Evolutionary conservation across 345 rosid species (phyloP).

Genomic region (Ceriops tagal): DNA sequence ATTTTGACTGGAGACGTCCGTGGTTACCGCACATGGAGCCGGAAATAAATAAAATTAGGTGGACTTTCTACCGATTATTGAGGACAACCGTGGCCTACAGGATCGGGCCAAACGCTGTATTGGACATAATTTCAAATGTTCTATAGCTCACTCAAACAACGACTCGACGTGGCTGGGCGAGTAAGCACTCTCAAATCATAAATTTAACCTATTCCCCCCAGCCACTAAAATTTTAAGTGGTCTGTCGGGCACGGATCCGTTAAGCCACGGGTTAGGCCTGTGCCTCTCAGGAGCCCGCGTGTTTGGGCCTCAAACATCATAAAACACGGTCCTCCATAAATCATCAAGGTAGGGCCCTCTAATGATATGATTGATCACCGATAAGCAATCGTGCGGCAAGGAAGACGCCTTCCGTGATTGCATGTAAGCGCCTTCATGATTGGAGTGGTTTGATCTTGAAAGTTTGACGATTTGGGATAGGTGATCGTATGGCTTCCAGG

Average conservation of each 20-base stretch:
- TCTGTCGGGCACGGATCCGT: background rate
- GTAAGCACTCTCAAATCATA: too few relatives aligned
- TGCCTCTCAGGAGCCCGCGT: background rate
- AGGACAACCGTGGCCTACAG: too few relatives aligned
- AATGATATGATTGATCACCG: background rate
- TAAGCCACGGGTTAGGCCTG: slow-evolving; percentile 8
- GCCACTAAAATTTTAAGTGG: slow-evolving; percentile 9
- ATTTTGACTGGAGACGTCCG: too few relatives aligned
- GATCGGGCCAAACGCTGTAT: too few relatives aligned
- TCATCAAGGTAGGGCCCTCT: background rate
- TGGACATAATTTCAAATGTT: too few relatives aligned
- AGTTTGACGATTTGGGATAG: background rate
- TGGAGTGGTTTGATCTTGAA: background rate
- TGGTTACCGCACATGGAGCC: too few relatives aligned
- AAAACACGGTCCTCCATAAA: background rate
- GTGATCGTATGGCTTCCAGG: slow-evolving; percentile 1
- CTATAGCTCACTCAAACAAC: too few relatives aligned
- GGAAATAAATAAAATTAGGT: too few relatives aligned
- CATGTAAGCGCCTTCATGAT: background rate
- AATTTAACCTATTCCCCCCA: background rate
- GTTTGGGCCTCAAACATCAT: slow-evolving; percentile 2
- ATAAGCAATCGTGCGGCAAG: background rate
- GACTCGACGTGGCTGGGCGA: too few relatives aligned
- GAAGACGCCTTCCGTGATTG: background rate
- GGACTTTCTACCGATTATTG: too few relatives aligned